Conservation (phyloP, 1,139 yeast genomes). For the Blastobotrys raffinosifermentans region DNA sequence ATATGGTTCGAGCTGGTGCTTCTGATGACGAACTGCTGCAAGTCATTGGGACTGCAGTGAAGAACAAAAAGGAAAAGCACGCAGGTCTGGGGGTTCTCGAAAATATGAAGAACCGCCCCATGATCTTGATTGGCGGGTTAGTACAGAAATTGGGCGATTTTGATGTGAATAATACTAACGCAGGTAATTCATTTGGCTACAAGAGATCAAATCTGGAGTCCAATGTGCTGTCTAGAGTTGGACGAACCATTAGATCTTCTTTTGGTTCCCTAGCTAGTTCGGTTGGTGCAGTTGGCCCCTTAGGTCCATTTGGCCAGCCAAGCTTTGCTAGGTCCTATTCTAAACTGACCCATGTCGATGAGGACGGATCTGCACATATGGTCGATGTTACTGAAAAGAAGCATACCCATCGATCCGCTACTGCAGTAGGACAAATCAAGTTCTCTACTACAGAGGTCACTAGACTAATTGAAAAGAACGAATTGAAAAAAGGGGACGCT, state of each 20-base stretch:
- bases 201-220: too few relatives aligned
- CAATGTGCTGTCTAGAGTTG: background rate
- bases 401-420: constrained; percentile 37
- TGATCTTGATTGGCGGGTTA: constrained; percentile 49
- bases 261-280: background rate
- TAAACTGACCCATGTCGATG: constrained; percentile 38
- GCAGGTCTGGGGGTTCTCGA: constrained; percentile 45
- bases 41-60: constrained; percentile 41
- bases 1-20: constrained; percentile 36
- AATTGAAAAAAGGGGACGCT: constrained; percentile 47
- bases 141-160: background rate
- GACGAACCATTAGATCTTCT: background rate
- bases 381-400: constrained; percentile 40
- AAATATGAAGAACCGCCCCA: constrained; percentile 44
- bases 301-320: background rate
- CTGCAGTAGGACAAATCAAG: constrained; percentile 38
- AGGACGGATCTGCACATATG: constrained; percentile 44
- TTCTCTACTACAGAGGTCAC: constrained; percentile 34
- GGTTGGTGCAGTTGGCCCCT: background rate
- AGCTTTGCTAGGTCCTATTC: constrained; percentile 1
- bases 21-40: constrained; percentile 32
- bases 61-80: constrained; percentile 42
- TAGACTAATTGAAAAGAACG: constrained; percentile 31
- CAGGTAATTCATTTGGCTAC: background rate
- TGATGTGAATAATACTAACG: background rate